These are phyloP conservation scores for Croton setiger DNA, from an alignment of 441 rosid species.

Conservation along the genomic window DNA sequence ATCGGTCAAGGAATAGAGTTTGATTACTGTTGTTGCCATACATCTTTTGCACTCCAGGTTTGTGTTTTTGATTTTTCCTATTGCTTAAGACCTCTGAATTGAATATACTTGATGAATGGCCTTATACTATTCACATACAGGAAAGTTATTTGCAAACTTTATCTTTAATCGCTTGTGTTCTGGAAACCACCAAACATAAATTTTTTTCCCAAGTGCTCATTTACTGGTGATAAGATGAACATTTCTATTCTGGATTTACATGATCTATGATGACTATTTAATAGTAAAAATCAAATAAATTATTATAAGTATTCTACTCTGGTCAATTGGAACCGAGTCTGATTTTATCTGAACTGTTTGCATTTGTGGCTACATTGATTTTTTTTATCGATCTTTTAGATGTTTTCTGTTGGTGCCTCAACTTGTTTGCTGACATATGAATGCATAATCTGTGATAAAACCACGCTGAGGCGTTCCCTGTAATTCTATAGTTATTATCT, in stretches of 20 bases:
- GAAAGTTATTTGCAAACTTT: not conserved
- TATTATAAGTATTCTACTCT: not conserved
- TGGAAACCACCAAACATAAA: not conserved
- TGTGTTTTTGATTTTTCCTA: conserved; percentile 18
- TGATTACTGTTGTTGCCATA: conserved; percentile 98
- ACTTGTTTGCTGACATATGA: not conserved
- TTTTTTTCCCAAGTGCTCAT: not conserved
- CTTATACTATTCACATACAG: not conserved
- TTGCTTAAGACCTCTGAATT: not conserved
- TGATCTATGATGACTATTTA: not conserved
- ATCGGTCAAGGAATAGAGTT: conserved; percentile 98
- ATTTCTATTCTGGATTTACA: not conserved
- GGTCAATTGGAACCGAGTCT: not conserved
- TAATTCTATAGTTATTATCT: not conserved
- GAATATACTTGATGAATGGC: conserved; percentile 1
- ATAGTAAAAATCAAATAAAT: not conserved
- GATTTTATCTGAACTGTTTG: not conserved
- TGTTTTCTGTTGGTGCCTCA: not conserved
- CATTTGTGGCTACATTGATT: not conserved
- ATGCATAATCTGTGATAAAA: conserved; percentile 1
- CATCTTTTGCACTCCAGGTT: conserved; percentile 96
- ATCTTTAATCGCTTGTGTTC: not conserved
- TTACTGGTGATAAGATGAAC: not conserved
- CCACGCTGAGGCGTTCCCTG: not conserved
- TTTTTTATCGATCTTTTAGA: not conserved